Percentiles rank a stretch among this genome's conserved stretches.
Evolutionary conservation across 371 early-diverging fungal species (phyloP).

Genomic region (Smittium culicis): DNA sequence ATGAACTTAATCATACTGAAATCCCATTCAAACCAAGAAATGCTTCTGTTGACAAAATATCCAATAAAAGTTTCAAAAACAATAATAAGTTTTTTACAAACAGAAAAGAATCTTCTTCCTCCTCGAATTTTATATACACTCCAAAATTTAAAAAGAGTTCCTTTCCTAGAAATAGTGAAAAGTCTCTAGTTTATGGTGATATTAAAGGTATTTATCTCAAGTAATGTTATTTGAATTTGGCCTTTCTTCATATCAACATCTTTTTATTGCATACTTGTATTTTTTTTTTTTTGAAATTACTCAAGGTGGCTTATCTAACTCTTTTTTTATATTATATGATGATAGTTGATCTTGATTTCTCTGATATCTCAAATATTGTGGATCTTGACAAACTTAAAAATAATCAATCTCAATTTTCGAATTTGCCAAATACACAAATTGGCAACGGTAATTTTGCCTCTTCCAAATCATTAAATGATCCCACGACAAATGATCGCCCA

Average conservation of each 20-base stretch:
- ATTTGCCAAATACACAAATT: background rate
- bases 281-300: background rate
- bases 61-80: background rate
- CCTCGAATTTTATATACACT: background rate
- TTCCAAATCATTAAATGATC: background rate
- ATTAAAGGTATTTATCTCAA: too few relatives aligned
- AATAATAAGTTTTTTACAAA: background rate
- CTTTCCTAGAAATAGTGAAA: background rate
- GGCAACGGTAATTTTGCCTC: background rate
- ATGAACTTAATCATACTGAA: background rate
- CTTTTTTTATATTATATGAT: background rate
- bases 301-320: too few relatives aligned
- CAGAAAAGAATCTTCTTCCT: background rate
- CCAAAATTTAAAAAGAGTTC: background rate
- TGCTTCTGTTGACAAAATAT: background rate
- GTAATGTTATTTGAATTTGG: too few relatives aligned
- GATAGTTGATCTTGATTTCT: slow-evolving; percentile 6
- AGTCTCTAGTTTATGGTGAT: background rate
- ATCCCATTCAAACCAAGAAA: too few relatives aligned
- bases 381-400: slow-evolving; percentile 1
- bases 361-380: slow-evolving; percentile 6
- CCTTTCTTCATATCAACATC: background rate
- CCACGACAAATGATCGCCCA: background rate
- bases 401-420: background rate
- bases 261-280: background rate